Evolutionary conservation across 805 yeast genomes (phyloP).

Genomic region (Candida adriatica): DNA sequence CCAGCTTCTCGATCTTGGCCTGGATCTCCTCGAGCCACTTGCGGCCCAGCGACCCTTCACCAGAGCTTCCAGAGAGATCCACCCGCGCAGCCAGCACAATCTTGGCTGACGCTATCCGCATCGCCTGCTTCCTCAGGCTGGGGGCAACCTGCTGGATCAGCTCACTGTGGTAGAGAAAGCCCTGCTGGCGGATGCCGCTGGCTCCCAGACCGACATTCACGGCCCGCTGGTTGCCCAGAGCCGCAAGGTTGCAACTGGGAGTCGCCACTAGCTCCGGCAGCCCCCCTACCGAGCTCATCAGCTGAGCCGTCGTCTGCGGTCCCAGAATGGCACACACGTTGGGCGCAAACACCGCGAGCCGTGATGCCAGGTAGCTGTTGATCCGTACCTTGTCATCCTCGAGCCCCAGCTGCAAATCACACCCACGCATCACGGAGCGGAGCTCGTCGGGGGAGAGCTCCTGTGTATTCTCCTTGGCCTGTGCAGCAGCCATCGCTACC

Average conservation of each 20-base stretch:
- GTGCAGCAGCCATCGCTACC: slow-evolving; percentile 65
- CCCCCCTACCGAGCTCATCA: slow-evolving; percentile 66
- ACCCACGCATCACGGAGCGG: slow-evolving; percentile 33
- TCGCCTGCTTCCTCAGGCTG: slow-evolving; percentile 56
- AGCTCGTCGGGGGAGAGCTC: slow-evolving; percentile 29
- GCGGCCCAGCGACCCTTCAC: slow-evolving; percentile 48
- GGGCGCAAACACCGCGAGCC: slow-evolving; percentile 64
- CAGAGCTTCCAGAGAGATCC: slow-evolving; percentile 44
- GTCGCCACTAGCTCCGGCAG: slow-evolving; percentile 54
- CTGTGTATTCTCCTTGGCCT: slow-evolving; percentile 28
- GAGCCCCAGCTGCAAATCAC: slow-evolving; percentile 41
- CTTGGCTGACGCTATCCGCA: slow-evolving; percentile 76
- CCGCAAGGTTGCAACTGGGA: slow-evolving; percentile 80
- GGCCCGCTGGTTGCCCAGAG: slow-evolving; percentile 55
- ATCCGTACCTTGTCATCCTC: slow-evolving; percentile 37
- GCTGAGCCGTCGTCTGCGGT: slow-evolving; percentile 61
- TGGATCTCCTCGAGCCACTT: slow-evolving; percentile 55
- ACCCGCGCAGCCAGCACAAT: slow-evolving; percentile 76
- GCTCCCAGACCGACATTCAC: slow-evolving; percentile 34
- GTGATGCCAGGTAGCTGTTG: slow-evolving; percentile 46
- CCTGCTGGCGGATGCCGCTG: slow-evolving; percentile 52
- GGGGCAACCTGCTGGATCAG: slow-evolving; percentile 53
- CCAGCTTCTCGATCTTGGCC: slow-evolving; percentile 59
- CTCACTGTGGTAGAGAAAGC: slow-evolving; percentile 58
- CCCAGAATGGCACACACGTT: slow-evolving; percentile 72